Evolutionary conservation across 1,284 basidiomycete genomes (phyloP).

Genomic region (Amylostereum chailletii): DNA sequence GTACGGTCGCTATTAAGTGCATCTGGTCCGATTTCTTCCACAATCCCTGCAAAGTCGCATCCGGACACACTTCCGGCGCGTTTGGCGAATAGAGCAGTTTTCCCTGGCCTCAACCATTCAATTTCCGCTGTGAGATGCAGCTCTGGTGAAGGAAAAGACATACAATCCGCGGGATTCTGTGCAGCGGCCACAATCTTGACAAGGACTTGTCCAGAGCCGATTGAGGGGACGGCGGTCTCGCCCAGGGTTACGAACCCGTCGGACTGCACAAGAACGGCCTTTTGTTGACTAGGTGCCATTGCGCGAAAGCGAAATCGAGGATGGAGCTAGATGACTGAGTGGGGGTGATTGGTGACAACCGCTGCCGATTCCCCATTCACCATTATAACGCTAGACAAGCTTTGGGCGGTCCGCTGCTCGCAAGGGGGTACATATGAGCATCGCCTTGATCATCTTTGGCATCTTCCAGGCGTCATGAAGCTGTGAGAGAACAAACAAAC

Average conservation of each 20-base stretch:
- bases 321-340: too few relatives aligned
- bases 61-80: constrained; percentile 11
- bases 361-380: too few relatives aligned
- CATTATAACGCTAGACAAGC: too few relatives aligned
- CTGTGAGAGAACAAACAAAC: too few relatives aligned
- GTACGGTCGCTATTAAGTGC: constrained; percentile 14
- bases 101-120: constrained; percentile 7
- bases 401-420: too few relatives aligned
- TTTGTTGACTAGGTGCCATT: constrained; percentile 7
- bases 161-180: constrained; percentile 24
- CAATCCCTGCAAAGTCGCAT: constrained; percentile 13
- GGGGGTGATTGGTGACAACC: too few relatives aligned
- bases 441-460: too few relatives aligned
- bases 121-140: too few relatives aligned
- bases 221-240: constrained; percentile 15
- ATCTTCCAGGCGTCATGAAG: too few relatives aligned
- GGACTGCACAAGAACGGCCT: constrained; percentile 17
- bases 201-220: constrained; percentile 19
- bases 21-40: constrained; percentile 21
- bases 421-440: too few relatives aligned
- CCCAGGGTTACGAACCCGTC: constrained; percentile 17
- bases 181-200: constrained; percentile 22
- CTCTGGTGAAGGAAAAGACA: background rate
- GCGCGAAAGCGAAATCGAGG: too few relatives aligned
- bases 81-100: constrained; percentile 1